Evolutionary conservation across 2,329 filamentous ascomycete species (phyloP), one percentile per base, ranked within the genome.

Genomic region (Domatiomyces globalis): DNA sequence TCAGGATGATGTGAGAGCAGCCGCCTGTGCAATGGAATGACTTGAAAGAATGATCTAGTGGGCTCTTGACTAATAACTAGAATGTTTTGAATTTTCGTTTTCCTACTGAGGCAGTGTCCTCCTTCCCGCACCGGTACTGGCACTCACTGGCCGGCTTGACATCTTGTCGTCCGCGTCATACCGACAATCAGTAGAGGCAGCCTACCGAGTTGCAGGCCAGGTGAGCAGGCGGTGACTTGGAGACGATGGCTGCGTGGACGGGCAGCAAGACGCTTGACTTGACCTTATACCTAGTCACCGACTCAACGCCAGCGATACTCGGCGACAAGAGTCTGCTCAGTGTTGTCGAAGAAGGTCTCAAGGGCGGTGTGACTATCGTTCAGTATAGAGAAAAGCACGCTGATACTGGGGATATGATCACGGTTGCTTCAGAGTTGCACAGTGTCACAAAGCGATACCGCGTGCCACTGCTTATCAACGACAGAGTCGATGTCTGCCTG

Each of bases 331-430:
- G 87, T 64, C 74, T 95, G 39, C 77, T 79, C 54, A 61, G 77
- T 8, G 82, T 95, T 1, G 88, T 95, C 50, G 80, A 84, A 62
- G 76, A 79, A 45, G 84, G 88, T 18, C 68, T 94, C 48, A 72
- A 78, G 65, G 88, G 87, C 66, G 87, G 87, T 72, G 86, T 85
- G 44, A 90, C 85, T 2, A 73, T 92, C 45, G 85, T 96, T 36
- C 90, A 96, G 71, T 89, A 90, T 64, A 80, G 90, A 65, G 88
- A 95, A 72, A 95, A 96, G 71, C 80, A 74, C 43, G 83, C 80
- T 63, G 83, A 89, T 60, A 92, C 85, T 1, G 79, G 75, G 18
- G 73, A 72, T 9, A 76, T 92, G 55, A 77, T 95, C 46, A 70
- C 75, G n/a, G 85, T 76, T 43, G 89, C 83, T 15, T 76, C 75